These are phyloP conservation scores for Neoarthrinium moseri DNA, from an alignment of 2,329 filamentous ascomycete species.

Conservation along the genomic window DNA sequence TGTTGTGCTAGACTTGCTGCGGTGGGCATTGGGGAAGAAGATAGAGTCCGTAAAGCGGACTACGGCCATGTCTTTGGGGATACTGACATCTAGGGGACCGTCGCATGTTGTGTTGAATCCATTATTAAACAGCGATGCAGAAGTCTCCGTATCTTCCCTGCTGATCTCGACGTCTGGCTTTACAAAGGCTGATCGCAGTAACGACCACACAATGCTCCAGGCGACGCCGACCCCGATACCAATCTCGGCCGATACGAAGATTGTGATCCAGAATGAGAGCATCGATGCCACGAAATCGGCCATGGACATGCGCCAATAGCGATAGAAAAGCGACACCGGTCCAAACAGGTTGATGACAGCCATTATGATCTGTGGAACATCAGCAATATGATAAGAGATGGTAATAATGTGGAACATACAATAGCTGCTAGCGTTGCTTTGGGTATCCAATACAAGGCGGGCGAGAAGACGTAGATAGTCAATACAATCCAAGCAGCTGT, in stretches of 20 bases:
- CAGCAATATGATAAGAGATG: no score
- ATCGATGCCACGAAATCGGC: slow-evolving; percentile 64
- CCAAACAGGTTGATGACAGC: slow-evolving; percentile 63
- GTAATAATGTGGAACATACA: no score
- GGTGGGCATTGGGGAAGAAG: slow-evolving; percentile 61
- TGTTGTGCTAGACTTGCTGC: slow-evolving; percentile 26
- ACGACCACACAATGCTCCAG: slow-evolving; percentile 62
- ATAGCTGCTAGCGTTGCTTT: slow-evolving; percentile 64
- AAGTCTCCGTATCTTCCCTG: slow-evolving; percentile 19
- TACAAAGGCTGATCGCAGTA: slow-evolving; percentile 57
- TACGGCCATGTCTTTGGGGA: slow-evolving; percentile 50
- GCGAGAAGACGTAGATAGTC: slow-evolving; percentile 60
- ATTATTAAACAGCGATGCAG: slow-evolving; percentile 11
- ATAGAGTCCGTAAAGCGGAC: slow-evolving; percentile 57
- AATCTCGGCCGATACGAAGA: slow-evolving; percentile 59
- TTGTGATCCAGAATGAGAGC: slow-evolving; percentile 63
- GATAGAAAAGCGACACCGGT: slow-evolving; percentile 57
- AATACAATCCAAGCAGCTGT: slow-evolving; percentile 62
- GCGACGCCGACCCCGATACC: slow-evolving; percentile 59
- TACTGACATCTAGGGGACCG: slow-evolving; percentile 21
- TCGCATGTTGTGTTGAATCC: slow-evolving; percentile 21
- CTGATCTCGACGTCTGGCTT: slow-evolving; percentile 21
- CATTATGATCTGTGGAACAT: slow-evolving; percentile 45
- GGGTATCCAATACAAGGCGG: slow-evolving; percentile 66
- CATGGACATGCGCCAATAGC: slow-evolving; percentile 63